Evolutionary conservation across 441 rosid species (phyloP), one percentile per base, ranked within the genome.

Genomic region (Metrosideros polymorpha): DNA sequence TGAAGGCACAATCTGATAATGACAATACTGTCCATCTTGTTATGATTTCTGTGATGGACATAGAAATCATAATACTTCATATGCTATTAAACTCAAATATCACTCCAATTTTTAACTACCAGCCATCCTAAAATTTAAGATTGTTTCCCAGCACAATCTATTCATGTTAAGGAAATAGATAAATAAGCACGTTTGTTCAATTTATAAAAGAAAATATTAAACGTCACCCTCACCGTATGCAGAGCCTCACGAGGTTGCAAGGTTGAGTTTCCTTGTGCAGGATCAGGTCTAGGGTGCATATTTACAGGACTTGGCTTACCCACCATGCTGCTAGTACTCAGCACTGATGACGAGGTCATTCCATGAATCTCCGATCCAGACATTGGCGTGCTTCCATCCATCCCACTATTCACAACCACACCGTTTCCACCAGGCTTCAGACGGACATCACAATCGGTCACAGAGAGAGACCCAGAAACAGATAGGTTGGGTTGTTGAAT

Each of bases 321-420:
- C 77, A 79, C 95, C 93, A 91, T 92, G 89, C 91, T 92, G 53
- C 94, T 91, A 85, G 97, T 91, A 88, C 90, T 95, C 89, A 94
- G 89, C 93, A 95, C 85, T 53, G 98, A 88, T 53, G 99, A 91
- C 77, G 99, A 93, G 89, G 92, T 89, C 88, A 93, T 90, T 87
- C 96, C 98, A 88, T 91, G 99, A 91, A 93, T 93, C 10, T 95
- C 98, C 52, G 96, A 93, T 89, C 95, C 93, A 56, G 98, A 85
- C 89, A 93, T 83, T 86, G 98, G 93, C 95, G 93, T 89, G 91
- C 87, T 91, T 90, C 99, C 95, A 87, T 93, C 92, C 89, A 89
- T 89, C 87, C 97, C 99, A 89, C 92, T 89, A 86, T 92, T 87
- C 91, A 94, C 87, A 84, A 98, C 97, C 92, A 92, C 89, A 83